Conservation (phyloP, 164 flowering plant species). For the Litsea cubeba region DNA sequence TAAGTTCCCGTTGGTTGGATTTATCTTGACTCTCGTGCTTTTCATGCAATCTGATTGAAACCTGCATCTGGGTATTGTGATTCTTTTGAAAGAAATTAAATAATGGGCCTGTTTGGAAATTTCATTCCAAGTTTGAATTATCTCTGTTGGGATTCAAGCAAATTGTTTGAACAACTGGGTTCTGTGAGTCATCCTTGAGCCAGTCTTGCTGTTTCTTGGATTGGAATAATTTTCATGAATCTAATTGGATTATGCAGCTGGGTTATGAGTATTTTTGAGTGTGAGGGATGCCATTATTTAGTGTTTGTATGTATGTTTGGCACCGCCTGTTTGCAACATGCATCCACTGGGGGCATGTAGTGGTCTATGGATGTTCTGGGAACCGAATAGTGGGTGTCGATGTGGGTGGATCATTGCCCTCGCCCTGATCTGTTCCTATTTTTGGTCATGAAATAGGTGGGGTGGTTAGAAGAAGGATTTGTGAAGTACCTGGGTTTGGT, state of each 20-base stretch:
- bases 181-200: not conserved
- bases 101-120: conserved; percentile 5
- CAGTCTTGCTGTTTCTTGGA: not conserved
- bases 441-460: no score
- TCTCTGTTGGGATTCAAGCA: not conserved
- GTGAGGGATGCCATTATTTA: not conserved
- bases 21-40: no score
- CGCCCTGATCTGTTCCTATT: no score
- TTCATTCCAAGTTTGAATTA: not conserved
- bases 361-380: no score
- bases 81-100: conserved; percentile 1
- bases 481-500: no score
- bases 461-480: no score
- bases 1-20: not conserved
- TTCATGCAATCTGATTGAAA: not conserved
- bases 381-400: no score
- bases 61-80: conserved; percentile 9
- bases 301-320: not conserved
- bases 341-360: not conserved
- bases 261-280: not conserved
- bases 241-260: not conserved
- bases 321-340: not conserved
- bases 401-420: no score
- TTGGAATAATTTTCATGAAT: not conserved
- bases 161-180: not conserved